Evolutionary conservation across 2,329 filamentous ascomycete species (phyloP).

Genomic region (Neofusicoccum laricinum): DNA sequence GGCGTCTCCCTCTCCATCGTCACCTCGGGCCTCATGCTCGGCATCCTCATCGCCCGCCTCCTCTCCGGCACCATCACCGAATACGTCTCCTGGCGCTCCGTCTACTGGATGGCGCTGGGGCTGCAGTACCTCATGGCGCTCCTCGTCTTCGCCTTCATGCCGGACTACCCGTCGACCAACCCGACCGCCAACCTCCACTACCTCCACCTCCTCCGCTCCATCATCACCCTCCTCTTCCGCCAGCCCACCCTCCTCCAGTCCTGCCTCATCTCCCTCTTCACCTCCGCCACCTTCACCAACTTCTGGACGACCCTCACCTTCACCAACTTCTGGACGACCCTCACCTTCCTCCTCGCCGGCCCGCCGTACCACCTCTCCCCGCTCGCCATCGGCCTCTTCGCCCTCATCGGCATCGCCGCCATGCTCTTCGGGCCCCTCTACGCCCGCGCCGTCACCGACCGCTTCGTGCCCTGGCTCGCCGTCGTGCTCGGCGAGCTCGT

Average conservation of each 20-base stretch:
- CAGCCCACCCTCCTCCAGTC: conserved; percentile 70
- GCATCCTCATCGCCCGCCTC: conserved; percentile 72
- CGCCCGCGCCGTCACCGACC: conserved; percentile 67
- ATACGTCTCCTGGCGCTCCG: conserved; percentile 70
- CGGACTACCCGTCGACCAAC: conserved; percentile 76
- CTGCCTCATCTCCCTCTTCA: conserved; percentile 64
- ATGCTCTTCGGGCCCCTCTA: conserved; percentile 69
- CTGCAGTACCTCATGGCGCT: conserved; percentile 66
- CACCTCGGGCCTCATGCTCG: conserved; percentile 70
- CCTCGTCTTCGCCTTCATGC: conserved; percentile 70
- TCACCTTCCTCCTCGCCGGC: conserved; percentile 74
- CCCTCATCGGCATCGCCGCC: conserved; percentile 69
- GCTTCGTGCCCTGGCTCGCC: conserved; percentile 65
- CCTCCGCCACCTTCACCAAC: conserved; percentile 59
- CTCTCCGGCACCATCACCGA: conserved; percentile 73
- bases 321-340: conserved; percentile 69
- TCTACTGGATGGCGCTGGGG: conserved; percentile 75
- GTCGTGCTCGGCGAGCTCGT: conserved; percentile 61
- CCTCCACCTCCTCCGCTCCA: conserved; percentile 61
- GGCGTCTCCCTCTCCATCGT: conserved; percentile 71
- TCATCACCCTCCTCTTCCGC: conserved; percentile 60
- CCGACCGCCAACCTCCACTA: conserved; percentile 60
- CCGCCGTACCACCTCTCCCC: conserved; percentile 67
- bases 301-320: conserved; percentile 81
- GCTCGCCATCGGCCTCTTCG: conserved; percentile 72